These are phyloP conservation scores for Eudorina sp. DNA, from an alignment of 139 green algal species.

Conservation along the genomic window DNA sequence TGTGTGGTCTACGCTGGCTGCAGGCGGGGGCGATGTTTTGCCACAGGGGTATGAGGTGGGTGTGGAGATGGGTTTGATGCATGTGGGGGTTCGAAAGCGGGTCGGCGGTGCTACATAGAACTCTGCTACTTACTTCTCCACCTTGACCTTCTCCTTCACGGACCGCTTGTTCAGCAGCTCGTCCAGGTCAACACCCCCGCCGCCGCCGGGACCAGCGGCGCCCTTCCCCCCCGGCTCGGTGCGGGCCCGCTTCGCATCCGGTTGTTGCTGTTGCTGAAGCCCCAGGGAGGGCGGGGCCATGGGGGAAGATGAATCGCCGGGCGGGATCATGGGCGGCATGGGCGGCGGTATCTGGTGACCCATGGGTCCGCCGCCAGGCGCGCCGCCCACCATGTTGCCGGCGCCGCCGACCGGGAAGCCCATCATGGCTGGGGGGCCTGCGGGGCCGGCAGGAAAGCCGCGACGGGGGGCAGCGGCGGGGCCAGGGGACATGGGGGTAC, in stretches of 20 bases:
- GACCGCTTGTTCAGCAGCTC: slow-evolving; percentile 41
- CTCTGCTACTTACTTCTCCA: slow-evolving; percentile 51
- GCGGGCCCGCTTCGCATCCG: slow-evolving; percentile 31
- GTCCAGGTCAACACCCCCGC: slow-evolving; percentile 21
- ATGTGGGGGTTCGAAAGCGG: too few relatives aligned
- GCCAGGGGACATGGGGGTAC: too few relatives aligned
- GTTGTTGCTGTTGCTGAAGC: slow-evolving; percentile 19
- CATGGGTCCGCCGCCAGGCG: background rate
- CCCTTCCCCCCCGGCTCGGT: background rate
- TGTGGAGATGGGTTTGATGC: too few relatives aligned
- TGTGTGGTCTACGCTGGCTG: too few relatives aligned
- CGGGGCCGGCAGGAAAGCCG: too few relatives aligned
- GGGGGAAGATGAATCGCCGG: background rate
- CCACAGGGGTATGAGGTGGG: too few relatives aligned
- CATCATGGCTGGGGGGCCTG: background rate
- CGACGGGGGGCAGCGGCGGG: too few relatives aligned
- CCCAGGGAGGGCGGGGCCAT: too few relatives aligned
- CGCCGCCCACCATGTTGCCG: background rate
- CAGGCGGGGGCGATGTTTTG: too few relatives aligned
- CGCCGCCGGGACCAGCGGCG: background rate
- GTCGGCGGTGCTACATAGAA: too few relatives aligned
- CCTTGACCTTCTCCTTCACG: slow-evolving; percentile 43
- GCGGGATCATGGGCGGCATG: slow-evolving; percentile 40
- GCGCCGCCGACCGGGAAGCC: slow-evolving; percentile 26
- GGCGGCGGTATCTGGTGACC: slow-evolving; percentile 4